phyloP scores from a whole-genome alignment of 495 filamentous ascomycete genomes.

The Penicillium herquei region DNA sequence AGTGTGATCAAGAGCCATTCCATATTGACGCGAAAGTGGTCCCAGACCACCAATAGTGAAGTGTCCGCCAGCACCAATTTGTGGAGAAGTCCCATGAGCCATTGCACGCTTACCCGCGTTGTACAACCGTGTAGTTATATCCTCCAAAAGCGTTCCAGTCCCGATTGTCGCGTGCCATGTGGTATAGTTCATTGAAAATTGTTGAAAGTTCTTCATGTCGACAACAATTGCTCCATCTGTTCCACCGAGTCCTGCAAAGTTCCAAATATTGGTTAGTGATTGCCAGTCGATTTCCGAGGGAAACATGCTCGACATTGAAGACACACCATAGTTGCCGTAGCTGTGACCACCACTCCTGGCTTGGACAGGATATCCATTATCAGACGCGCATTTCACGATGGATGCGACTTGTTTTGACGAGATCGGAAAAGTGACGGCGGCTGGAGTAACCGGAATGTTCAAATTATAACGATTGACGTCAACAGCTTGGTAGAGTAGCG shows the following conservation, averaged over 20 bases:
- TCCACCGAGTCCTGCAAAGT: conserved; percentile 50
- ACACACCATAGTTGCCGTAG: conserved; percentile 54
- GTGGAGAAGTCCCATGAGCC: conserved; percentile 60
- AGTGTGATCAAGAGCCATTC: conserved; percentile 60
- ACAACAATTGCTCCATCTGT: conserved; percentile 41
- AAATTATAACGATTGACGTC: conserved; percentile 55
- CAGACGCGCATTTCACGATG: conserved; percentile 57
- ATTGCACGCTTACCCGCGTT: conserved; percentile 60
- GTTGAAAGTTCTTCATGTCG: conserved; percentile 45
- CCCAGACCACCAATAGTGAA: conserved; percentile 67
- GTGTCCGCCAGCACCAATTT: conserved; percentile 67
- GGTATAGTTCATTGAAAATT: conserved; percentile 46
- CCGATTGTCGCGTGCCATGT: conserved; percentile 61
- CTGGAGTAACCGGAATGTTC: conserved; percentile 56
- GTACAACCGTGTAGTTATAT: conserved; percentile 55
- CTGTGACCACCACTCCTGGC: conserved; percentile 72
- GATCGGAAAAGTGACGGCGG: conserved; percentile 60
- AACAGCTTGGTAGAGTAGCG: conserved; percentile 7
- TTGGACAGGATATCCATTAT: conserved; percentile 58
- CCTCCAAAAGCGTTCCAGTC: conserved; percentile 57
- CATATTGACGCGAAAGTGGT: conserved; percentile 55
- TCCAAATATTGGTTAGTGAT: conserved; percentile 8
- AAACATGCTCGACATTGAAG: conserved; percentile 23
- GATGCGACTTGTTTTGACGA: conserved; percentile 55
- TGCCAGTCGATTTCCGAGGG: not conserved